Evolutionary conservation across 108 stramenopile species (phyloP).

Genomic region (Nitzschia inconspicua): DNA sequence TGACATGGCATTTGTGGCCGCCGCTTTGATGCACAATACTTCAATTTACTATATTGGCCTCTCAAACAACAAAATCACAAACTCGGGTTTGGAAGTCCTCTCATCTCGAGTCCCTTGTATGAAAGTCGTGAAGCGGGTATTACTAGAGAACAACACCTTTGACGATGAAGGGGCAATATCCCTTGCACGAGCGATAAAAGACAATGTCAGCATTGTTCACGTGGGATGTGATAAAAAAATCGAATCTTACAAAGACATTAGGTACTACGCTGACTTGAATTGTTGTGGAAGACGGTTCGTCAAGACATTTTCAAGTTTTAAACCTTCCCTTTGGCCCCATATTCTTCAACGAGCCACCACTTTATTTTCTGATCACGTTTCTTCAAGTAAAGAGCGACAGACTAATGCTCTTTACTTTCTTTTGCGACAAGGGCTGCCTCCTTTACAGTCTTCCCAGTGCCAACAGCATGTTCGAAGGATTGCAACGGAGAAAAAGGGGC

Average conservation of each 20-base stretch:
- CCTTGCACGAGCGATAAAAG: constrained; percentile 1
- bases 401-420: constrained; percentile 4
- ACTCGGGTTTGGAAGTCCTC: constrained; percentile 15
- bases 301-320: neutral
- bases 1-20: constrained; percentile 22
- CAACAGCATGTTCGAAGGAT: neutral
- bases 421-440: neutral
- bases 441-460: constrained; percentile 16
- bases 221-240: neutral
- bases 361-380: neutral
- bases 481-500: too few relatives aligned
- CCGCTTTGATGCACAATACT: constrained; percentile 23
- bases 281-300: constrained; percentile 13
- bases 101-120: constrained; percentile 14
- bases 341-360: neutral
- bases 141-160: constrained; percentile 1
- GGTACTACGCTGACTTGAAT: constrained; percentile 21
- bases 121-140: neutral
- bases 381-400: constrained; percentile 3
- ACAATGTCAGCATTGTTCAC: neutral
- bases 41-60: constrained; percentile 14
- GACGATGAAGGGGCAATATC: neutral
- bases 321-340: constrained; percentile 10
- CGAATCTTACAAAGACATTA: neutral
- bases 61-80: constrained; percentile 4